These are phyloP conservation scores for Stentor coeruleus DNA, from an alignment of 73 alveolate genomes.

Conservation along the genomic window DNA sequence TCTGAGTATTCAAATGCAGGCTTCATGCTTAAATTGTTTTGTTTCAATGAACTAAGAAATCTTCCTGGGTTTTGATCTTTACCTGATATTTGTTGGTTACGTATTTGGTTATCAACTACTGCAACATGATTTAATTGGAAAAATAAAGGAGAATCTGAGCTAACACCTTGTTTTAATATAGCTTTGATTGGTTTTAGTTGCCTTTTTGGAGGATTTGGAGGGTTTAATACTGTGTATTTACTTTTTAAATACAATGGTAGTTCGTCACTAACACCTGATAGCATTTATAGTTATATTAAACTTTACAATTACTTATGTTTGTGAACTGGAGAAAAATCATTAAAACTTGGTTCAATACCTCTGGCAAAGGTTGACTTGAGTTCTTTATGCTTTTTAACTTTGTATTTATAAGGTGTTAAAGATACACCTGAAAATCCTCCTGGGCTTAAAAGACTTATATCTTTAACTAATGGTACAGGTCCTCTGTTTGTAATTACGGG, in stretches of 20 bases:
- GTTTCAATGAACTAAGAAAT: not conserved
- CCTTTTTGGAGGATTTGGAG: not conserved
- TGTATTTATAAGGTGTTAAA: not conserved
- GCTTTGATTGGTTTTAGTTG: not conserved
- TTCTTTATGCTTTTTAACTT: not conserved
- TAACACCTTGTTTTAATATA: not conserved
- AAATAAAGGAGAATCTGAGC: not conserved
- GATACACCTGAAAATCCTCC: not conserved
- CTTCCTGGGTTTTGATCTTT: not conserved
- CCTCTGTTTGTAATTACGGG: not conserved
- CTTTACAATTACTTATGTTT: no score
- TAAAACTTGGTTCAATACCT: not conserved
- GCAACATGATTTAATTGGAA: slow-evolving; percentile 6
- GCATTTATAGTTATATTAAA: not conserved
- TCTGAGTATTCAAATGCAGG: not conserved
- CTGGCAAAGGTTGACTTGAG: not conserved
- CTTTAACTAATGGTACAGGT: not conserved
- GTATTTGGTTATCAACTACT: not conserved
- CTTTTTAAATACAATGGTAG: not conserved
- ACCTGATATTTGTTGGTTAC: not conserved
- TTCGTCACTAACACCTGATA: slow-evolving; percentile 20
- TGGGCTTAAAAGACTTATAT: not conserved
- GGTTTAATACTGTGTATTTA: slow-evolving; percentile 10
- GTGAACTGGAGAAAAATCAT: not conserved
- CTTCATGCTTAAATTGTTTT: not conserved